Conservation (phyloP, 768 basidiomycete species). For the Psilocybe sp. region DNA sequence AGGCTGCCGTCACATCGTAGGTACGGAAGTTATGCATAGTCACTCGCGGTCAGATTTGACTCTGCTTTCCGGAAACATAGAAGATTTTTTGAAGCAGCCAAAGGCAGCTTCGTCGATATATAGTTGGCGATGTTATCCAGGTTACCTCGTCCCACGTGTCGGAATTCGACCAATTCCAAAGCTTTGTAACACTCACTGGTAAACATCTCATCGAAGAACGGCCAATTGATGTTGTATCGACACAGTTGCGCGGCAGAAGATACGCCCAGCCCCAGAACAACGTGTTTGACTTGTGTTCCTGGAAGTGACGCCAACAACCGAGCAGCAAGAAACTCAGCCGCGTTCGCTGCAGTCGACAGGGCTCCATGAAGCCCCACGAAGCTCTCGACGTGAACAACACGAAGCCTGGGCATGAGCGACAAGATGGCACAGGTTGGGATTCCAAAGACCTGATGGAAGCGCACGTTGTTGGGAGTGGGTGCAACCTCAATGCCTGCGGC, state of each 20-base stretch:
- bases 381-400: slow-evolving; percentile 5
- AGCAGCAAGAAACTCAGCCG: slow-evolving; percentile 8
- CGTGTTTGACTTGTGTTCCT: neutral
- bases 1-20: too few relatives aligned
- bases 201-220: slow-evolving; percentile 9
- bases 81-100: slow-evolving; percentile 5
- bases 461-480: neutral
- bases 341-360: slow-evolving; percentile 1
- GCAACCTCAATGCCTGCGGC: too few relatives aligned
- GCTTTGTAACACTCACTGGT: slow-evolving; percentile 1
- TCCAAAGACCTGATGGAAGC: neutral
- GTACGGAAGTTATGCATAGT: too few relatives aligned
- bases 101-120: slow-evolving; percentile 7
- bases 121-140: slow-evolving; percentile 7
- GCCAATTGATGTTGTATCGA: slow-evolving; percentile 9
- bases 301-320: slow-evolving; percentile 7
- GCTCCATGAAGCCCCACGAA: slow-evolving; percentile 2
- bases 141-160: slow-evolving; percentile 6
- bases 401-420: slow-evolving; percentile 1
- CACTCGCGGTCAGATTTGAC: too few relatives aligned
- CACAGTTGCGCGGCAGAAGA: slow-evolving; percentile 9
- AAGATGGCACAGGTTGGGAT: slow-evolving; percentile 4
- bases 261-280: slow-evolving; percentile 7
- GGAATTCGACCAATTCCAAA: slow-evolving; percentile 4
- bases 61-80: neutral